Evolutionary conservation across 2,329 filamentous ascomycete species (phyloP), one percentile per base, ranked within the genome.

Genomic region (Fusarium metavorans): DNA sequence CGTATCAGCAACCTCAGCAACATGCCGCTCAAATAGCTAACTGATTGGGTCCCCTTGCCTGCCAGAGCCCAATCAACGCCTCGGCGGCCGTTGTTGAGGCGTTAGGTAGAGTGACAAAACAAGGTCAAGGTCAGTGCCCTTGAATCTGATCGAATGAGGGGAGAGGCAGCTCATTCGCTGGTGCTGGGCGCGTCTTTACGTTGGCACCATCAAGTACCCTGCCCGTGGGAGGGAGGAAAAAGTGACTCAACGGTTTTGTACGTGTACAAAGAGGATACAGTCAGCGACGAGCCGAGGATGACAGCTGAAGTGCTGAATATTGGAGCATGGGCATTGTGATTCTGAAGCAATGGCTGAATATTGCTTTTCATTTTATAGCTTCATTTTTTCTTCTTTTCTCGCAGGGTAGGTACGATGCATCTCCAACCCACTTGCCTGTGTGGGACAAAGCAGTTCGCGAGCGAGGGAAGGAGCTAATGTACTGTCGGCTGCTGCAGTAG

Each of bases 401-500:
- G 27, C 32, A 48, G 61, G 32, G 10, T 11, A 69, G 60, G 34
- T 58, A 58, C 57, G 50, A 72, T 73, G 37, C 59, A 60, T 66
- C 71, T 70, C 62, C 39, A 64, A 35, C 62, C 37, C 61, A 56
- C 61, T 43, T 56, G 34, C 34, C 61, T 56, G 39, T 18, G 63
- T 71, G 70, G 61, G 62, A 61, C 60, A 69, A 61, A 61, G 20
- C 54, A 68, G 72, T 75, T 73, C 72, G 68, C 67, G 68, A 75
- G 54, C 37, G 60, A 72, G 67, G 59, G 67, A 66, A 54, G 52
- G 66, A 67, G 66, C 76, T 77, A 76, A 68, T 77, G 73, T 68
- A 76, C 71, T 77, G 73, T 68, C 71, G 75, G 75, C 60, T 71
- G 68, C 66, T 73, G 76, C 75, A 77, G 76, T 78, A 78, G 76